Evolutionary conservation across 768 basidiomycete genomes (phyloP).

Genomic region (Russula earlei): DNA sequence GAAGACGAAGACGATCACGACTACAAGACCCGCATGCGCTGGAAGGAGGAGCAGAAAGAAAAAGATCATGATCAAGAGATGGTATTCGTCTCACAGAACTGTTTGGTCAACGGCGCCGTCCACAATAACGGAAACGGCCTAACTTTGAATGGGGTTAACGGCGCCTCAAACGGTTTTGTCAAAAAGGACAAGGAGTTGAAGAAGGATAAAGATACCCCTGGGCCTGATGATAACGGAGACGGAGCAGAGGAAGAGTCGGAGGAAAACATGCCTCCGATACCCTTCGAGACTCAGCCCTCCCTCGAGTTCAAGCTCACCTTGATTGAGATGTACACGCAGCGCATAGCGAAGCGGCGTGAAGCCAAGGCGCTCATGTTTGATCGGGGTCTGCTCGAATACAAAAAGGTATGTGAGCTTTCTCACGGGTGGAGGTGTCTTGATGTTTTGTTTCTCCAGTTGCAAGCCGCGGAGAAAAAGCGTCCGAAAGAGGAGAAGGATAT

Average conservation of each 20-base stretch:
- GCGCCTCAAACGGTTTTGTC: constrained; percentile 24
- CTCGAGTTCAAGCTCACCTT: constrained; percentile 81
- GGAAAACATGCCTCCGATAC: constrained; percentile 61
- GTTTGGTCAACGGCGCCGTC: constrained; percentile 23
- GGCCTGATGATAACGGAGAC: constrained; percentile 28
- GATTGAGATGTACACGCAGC: constrained; percentile 85
- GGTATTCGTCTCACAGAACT: background rate
- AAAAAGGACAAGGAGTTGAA: constrained; percentile 38
- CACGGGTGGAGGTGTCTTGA: constrained; percentile 10
- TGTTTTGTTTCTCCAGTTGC: constrained; percentile 53
- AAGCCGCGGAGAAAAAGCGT: constrained; percentile 85
- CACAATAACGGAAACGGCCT: constrained; percentile 29
- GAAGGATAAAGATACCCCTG: constrained; percentile 20
- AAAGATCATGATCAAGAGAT: constrained; percentile 25
- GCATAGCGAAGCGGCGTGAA: constrained; percentile 76
- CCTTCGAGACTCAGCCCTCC: constrained; percentile 77
- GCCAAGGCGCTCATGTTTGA: constrained; percentile 88
- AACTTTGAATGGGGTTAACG: constrained; percentile 29
- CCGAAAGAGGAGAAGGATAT: constrained; percentile 89
- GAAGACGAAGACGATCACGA: constrained; percentile 75
- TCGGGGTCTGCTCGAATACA: constrained; percentile 84
- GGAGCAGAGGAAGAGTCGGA: constrained; percentile 55
- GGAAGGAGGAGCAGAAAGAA: constrained; percentile 33
- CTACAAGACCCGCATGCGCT: constrained; percentile 43
- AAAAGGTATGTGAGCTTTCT: constrained; percentile 53